Evolutionary conservation across 169 alveolate genomes (phyloP), one percentile per base, ranked within the genome.

Genomic region (Plasmodium vinckei): DNA sequence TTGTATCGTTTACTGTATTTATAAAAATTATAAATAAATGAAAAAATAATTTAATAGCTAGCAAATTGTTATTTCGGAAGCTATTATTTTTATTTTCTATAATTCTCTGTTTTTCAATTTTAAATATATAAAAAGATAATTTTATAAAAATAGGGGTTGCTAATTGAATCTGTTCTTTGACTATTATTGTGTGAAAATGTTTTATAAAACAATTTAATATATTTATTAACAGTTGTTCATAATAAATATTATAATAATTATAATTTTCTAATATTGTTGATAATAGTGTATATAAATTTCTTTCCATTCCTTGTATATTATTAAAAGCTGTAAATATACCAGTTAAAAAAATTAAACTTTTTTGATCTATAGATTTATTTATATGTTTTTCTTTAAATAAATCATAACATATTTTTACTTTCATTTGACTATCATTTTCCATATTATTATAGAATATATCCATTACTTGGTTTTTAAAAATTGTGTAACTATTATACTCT

Each of bases 11-110:
- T 13, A 39, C 33, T 15, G 21, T 51, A 39, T 63, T 75, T 27
- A 75, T 61, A 67, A 23, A 75, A 33, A 73, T n/a, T 39, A 73
- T 19, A 57, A 75, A 75, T 9, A 75, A 47, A 17, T 75, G 88
- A 12, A 75, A 75, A 33, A 75, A 51, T 9, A 75, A 42, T 39
- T 75, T 75, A 21, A 75, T 23, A 2, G 64, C 65, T 4, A 44
- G 59, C 2, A 47, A 33, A 33, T 33, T 6, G 19, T 53, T 79
- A 49, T 54, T 79, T 4, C 46, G 27, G 9, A 25, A 54, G 9
- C 42, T 33, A 33, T 4, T 25, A 5, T 33, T 27, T n/a, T 15
- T 42, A 3, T 70, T 70, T 12, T 21, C 59, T 5, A 7, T 21
- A 3, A 68, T 3, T 25, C 47, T 59, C 12, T 57, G 49, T 51